Base-by-base conservation (phyloP, 768 basidiomycete genomes). In the Lanmaoa pseudosensibilis region DNA sequence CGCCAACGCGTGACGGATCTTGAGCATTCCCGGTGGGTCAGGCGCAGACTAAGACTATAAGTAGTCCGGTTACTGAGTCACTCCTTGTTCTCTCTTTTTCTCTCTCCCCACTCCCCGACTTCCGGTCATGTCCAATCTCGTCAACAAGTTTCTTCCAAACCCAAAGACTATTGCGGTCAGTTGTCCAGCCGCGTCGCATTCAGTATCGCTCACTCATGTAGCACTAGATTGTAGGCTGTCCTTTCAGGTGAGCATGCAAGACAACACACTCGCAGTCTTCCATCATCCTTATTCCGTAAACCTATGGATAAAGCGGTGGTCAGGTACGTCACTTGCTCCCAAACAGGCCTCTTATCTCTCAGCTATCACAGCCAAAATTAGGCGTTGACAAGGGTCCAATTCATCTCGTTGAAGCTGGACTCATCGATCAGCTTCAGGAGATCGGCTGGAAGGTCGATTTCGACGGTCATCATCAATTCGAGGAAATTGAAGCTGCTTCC, bases 401-500 rank as follows among this genome's bases (percentile, higher is more conserved):
- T 60, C 85, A 86, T 66, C 82, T 99, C 59, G 87, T 98, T 47
- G 77, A 93, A 70, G 91, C 91, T 1, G 94, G 96, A 4, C 83
- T 99, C 44, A 68, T 90, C 37, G 69, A 82, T 7, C 92, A 96
- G 68, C 81, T 98, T 36, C 73, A 82, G 45, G 77, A 77, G 4
- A 83, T 98, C 18, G 94, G 92, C 40, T 98, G 94, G 94, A 79
- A 84, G 38, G 95, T 98, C 61, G 74, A 85, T 45, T 98, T 96
- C 71, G 87, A 93, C 57, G 92, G 94, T 0, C 91, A 94, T 65
- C 89, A 94, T 69, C 86, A 88, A 60, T 97, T 95, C 62, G 89
- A 92, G 69, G 87, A 86, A 43, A 81, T 92, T 61, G 76, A 79
- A 23, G 74, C 80, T 6, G 74, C 74, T 41, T 55, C 62, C 10